These are phyloP conservation scores for Acorus gramineus DNA, from an alignment of 106 monocot genomes.

Conservation along the genomic window DNA sequence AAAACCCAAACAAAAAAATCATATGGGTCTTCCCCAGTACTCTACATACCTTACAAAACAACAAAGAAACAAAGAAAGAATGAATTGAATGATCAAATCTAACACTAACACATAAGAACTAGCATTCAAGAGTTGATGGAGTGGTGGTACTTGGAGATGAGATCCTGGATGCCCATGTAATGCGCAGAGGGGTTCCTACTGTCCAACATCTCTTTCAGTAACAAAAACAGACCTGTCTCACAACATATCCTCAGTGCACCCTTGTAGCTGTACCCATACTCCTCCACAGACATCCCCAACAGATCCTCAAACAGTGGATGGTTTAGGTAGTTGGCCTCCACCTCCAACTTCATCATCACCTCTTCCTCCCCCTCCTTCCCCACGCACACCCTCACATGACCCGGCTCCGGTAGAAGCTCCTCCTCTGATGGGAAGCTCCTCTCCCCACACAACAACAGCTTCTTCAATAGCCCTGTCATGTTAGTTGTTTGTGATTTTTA, in stretches of 20 bases:
- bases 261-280: constrained; percentile 24
- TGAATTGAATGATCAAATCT: no score
- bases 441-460: constrained; percentile 12
- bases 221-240: constrained; percentile 16
- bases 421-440: constrained; percentile 3
- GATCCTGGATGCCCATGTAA: constrained; percentile 13
- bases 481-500: no score
- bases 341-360: constrained; percentile 6
- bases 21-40: no score
- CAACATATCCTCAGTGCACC: constrained; percentile 24
- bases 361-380: constrained; percentile 9
- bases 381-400: constrained; percentile 24
- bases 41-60: no score
- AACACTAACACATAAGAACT: no score
- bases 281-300: constrained; percentile 13
- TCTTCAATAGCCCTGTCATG: constrained; percentile 8
- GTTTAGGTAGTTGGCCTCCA: constrained; percentile 25
- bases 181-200: constrained; percentile 12
- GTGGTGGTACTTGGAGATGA: constrained; percentile 4
- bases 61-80: no score
- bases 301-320: constrained; percentile 23
- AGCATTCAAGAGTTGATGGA: no score
- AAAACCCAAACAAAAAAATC: no score
- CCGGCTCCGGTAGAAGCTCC: constrained; percentile 9
- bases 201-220: constrained; percentile 10